Conservation (phyloP, 2,329 filamentous ascomycete genomes). For the Penicillium sp. region DNA sequence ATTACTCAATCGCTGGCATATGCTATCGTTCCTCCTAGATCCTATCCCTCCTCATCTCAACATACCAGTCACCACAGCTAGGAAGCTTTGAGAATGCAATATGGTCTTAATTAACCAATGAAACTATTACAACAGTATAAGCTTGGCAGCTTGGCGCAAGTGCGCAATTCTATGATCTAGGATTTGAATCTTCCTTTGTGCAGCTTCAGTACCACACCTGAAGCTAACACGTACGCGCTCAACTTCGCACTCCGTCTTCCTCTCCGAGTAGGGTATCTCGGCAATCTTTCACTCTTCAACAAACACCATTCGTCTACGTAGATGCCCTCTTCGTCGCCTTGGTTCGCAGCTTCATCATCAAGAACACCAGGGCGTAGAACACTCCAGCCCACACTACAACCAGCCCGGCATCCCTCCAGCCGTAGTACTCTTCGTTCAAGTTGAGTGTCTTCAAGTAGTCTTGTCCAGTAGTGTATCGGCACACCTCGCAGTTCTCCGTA, state of each 20-base stretch:
- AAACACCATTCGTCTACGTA: conserved; percentile 15
- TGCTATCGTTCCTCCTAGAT: too few relatives aligned
- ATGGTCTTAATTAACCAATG: conserved; percentile 11
- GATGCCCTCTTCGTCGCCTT: conserved; percentile 23
- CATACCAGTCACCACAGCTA: neutral
- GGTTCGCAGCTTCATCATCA: conserved; percentile 25
- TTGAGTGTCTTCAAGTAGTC: conserved; percentile 25
- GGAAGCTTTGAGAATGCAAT: conserved; percentile 9
- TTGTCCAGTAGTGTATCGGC: conserved; percentile 18
- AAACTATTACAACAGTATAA: conserved; percentile 16
- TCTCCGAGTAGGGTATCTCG: conserved; percentile 13
- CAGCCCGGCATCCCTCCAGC: conserved; percentile 24
- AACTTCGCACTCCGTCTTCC: conserved; percentile 16
- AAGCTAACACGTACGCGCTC: conserved; percentile 16
- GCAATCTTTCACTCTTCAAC: conserved; percentile 16
- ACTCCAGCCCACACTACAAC: conserved; percentile 17
- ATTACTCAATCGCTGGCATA: too few relatives aligned
- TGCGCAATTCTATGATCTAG: conserved; percentile 17
- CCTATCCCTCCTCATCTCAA: too few relatives aligned
- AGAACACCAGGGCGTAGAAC: conserved; percentile 21
- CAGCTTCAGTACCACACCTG: conserved; percentile 17
- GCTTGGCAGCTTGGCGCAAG: conserved; percentile 17
- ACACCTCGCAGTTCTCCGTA: conserved; percentile 48
- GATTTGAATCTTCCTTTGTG: conserved; percentile 16
- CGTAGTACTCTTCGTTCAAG: conserved; percentile 20